These are phyloP conservation scores for Bullera alba DNA, from an alignment of 768 basidiomycete species.

Conservation along the genomic window DNA sequence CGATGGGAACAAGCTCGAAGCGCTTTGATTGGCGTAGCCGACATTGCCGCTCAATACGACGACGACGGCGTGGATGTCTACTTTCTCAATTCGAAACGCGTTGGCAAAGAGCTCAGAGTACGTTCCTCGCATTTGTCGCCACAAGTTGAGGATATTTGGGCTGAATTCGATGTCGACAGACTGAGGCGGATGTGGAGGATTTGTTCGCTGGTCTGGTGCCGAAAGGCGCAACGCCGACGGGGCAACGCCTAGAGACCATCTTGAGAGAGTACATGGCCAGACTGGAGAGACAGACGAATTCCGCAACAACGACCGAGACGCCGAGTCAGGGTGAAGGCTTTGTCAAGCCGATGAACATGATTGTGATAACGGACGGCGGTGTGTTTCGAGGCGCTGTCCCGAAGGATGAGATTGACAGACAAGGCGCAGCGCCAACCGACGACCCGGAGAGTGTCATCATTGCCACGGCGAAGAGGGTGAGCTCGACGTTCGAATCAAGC, in stretches of 20 bases:
- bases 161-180: constrained; percentile 1
- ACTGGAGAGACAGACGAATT: constrained; percentile 18
- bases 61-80: constrained; percentile 39
- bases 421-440: constrained; percentile 49
- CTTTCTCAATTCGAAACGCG: constrained; percentile 38
- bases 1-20: constrained; percentile 31
- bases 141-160: not conserved
- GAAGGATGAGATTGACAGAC: constrained; percentile 3
- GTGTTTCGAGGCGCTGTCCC: constrained; percentile 25
- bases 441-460: constrained; percentile 47
- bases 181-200: constrained; percentile 34
- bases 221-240: constrained; percentile 38
- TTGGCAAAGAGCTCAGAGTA: constrained; percentile 35
- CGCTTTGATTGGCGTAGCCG: constrained; percentile 36
- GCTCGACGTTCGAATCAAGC: not conserved
- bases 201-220: constrained; percentile 37
- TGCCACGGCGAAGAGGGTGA: constrained; percentile 45
- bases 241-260: constrained; percentile 28
- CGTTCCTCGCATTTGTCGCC: not conserved
- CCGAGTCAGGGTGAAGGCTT: constrained; percentile 12
- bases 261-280: constrained; percentile 35
- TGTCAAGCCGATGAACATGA: constrained; percentile 41
- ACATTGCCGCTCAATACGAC: constrained; percentile 31
- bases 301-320: constrained; percentile 1
- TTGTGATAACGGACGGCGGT: constrained; percentile 39